These are phyloP conservation scores for Candida wancherniae DNA, from an alignment of 805 yeast genomes.

Conservation along the genomic window DNA sequence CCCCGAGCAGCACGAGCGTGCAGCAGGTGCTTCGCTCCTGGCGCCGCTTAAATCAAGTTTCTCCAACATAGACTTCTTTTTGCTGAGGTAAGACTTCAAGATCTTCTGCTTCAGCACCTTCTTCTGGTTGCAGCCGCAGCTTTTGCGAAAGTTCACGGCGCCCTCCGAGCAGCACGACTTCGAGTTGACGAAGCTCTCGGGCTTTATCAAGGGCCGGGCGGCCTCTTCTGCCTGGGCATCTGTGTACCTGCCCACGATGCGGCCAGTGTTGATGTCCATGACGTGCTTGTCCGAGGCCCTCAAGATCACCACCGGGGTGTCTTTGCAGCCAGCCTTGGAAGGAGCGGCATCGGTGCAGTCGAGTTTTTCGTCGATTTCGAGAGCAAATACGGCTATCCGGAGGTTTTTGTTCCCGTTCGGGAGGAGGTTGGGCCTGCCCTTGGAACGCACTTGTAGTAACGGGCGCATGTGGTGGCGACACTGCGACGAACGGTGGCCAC, in stretches of 20 bases:
- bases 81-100: conserved; percentile 27
- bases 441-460: conserved; percentile 77
- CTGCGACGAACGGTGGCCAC: conserved; percentile 88
- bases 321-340: conserved; percentile 9
- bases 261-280: conserved; percentile 33
- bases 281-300: conserved; percentile 38
- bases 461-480: conserved; percentile 81
- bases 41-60: too few species aligned
- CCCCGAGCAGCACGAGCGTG: too few species aligned
- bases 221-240: conserved; percentile 2
- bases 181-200: conserved; percentile 31
- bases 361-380: conserved; percentile 23
- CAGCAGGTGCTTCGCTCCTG: too few species aligned
- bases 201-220: conserved; percentile 6
- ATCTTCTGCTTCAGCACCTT: conserved; percentile 33
- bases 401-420: conserved; percentile 47
- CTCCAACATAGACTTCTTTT: conserved; percentile 13
- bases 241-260: conserved; percentile 37
- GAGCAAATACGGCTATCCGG: conserved; percentile 57
- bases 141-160: conserved; percentile 16
- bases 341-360: conserved; percentile 1
- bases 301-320: conserved; percentile 28
- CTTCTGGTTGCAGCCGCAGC: conserved; percentile 29
- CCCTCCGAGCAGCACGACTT: conserved; percentile 30
- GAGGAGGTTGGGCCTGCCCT: conserved; percentile 77